phyloP scores from a whole-genome alignment of 768 basidiomycete genomes.

The Naganishia vishniacii region DNA sequence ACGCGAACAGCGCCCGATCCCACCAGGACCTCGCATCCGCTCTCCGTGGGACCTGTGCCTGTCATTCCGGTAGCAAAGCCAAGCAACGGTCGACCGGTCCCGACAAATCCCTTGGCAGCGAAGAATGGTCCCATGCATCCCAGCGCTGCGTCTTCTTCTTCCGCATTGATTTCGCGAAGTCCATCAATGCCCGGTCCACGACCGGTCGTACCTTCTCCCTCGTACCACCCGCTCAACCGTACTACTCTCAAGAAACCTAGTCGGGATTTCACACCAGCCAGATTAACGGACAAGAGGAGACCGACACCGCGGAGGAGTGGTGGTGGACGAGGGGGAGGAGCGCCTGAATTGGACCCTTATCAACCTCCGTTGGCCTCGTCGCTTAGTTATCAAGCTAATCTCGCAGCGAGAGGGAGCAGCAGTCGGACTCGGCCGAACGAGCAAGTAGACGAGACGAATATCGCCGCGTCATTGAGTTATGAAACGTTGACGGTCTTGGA shows the following conservation, averaged over 20 bases:
- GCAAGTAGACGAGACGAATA: conserved; percentile 2
- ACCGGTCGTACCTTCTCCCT: background rate
- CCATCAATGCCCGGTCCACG: background rate
- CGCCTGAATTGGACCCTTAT: background rate
- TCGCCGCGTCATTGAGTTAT: conserved; percentile 1
- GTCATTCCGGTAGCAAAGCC: background rate
- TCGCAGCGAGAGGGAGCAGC: background rate
- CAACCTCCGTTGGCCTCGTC: conserved; percentile 4
- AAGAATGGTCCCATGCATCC: too few relatives aligned
- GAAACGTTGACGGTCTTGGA: conserved; percentile 18
- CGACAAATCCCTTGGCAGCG: background rate
- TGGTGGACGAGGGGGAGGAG: too few relatives aligned
- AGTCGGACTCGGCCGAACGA: background rate
- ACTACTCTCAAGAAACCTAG: background rate
- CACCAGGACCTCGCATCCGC: background rate
- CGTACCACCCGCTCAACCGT: background rate
- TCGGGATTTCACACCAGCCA: background rate
- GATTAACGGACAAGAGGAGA: background rate
- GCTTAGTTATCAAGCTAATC: background rate
- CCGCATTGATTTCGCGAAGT: too few relatives aligned
- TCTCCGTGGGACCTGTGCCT: background rate
- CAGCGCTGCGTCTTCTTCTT: too few relatives aligned
- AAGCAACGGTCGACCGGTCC: conserved; percentile 6
- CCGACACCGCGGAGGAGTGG: background rate
- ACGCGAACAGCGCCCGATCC: background rate